Base-by-base conservation (phyloP, 139 green algal species). In the Eudorina sp. region DNA sequence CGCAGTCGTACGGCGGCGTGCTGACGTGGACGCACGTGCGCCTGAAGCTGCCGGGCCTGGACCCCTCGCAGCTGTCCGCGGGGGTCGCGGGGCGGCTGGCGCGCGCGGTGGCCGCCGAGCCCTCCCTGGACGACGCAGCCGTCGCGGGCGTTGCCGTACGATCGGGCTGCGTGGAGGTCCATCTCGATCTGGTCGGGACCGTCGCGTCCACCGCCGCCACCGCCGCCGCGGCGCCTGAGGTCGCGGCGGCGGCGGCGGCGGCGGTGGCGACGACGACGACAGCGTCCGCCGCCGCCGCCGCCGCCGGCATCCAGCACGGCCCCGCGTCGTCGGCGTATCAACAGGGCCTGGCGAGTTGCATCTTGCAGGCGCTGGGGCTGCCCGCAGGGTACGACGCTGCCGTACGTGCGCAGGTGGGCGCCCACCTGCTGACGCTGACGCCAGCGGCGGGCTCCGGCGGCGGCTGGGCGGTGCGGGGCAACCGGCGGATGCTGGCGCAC, bases 401-500 rank as follows among this genome's bases (percentile, higher is more conserved):
- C 11, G 82, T 88, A 6, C 27, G 43, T 2, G 82, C 82, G 55
- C 88, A 91, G 88, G 64, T 89, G 29, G 53, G 88, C 23, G 23
- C 60, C 21, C 51, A 89, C 1, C 41, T 91, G 88, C 55, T 89
- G 55, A 70, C 64, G 45, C 81, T 91, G 69, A 53, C 88, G 70
- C 81, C 81, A 29, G 81, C 53, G n/a, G 69, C 53, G 40, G 78
- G 25, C 38, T 40, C 29, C 45, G n/a, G 43, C 45, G 45, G 19
- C 0, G 64, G 19, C 62, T 88, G 82, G 82, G 66, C 82, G 66
- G 45, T 88, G 23, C 68, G 53, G 19, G 82, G 64, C 34, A 43
- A 29, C 2, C 82, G 82, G 18, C 82, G 64, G 23, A 18, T 89
- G 83, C 68, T 60, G 34, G 84, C 70, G 43, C 40, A 46, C n/a